Evolutionary conservation across 305 asterid species (phyloP).

Genomic region (Solanum hybrid): DNA sequence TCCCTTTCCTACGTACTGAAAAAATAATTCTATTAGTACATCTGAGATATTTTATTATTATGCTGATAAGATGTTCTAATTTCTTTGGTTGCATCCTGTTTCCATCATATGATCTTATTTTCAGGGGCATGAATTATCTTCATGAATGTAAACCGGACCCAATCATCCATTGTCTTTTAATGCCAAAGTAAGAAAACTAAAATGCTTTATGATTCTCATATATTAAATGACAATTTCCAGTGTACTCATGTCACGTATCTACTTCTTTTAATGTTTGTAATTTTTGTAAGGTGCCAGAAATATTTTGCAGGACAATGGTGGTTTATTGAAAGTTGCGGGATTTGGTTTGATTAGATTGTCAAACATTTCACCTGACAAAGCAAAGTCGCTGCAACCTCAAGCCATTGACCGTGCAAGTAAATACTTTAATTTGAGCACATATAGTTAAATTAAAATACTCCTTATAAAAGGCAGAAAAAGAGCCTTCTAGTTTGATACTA

Average conservation of each 20-base stretch:
- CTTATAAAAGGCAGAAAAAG: not conserved
- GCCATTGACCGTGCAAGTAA: slow-evolving; percentile 76
- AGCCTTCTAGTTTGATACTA: not conserved
- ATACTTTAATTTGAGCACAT: slow-evolving; percentile 2
- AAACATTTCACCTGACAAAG: slow-evolving; percentile 67
- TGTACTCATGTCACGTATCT: slow-evolving; percentile 5
- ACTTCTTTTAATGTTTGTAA: slow-evolving; percentile 52
- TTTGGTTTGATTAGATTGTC: slow-evolving; percentile 68
- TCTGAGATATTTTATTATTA: not conserved
- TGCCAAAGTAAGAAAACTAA: slow-evolving; percentile 91
- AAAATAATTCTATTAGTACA: not conserved
- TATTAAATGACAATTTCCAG: not conserved
- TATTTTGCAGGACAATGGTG: slow-evolving; percentile 98
- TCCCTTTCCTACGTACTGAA: not conserved
- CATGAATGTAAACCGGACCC: slow-evolving; percentile 98
- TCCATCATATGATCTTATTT: slow-evolving; percentile 8
- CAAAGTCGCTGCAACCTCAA: slow-evolving; percentile 59
- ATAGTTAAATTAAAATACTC: not conserved
- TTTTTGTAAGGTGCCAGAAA: slow-evolving; percentile 99
- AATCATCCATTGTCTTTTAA: slow-evolving; percentile 82
- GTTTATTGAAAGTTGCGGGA: slow-evolving; percentile 93
- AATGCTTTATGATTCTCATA: slow-evolving; percentile 31
- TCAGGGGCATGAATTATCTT: slow-evolving; percentile 97
- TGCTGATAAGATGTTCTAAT: not conserved
- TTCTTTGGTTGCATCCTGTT: slow-evolving; percentile 7